Conservation (phyloP, 176 grass and related monocot genomes). For the Dendrocalamus sinicus region DNA sequence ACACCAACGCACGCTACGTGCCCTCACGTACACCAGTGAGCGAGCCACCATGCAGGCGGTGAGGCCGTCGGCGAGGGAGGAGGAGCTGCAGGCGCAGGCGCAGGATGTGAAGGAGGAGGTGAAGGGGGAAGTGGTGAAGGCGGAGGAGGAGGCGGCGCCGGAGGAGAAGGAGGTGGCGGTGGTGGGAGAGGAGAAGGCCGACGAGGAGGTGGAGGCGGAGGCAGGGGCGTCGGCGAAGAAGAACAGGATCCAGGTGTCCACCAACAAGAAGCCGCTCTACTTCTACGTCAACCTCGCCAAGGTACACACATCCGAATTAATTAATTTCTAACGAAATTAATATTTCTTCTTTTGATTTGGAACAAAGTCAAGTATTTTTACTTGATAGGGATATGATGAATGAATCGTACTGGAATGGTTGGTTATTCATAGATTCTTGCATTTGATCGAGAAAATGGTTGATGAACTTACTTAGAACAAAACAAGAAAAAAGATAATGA, state of each 20-base stretch:
- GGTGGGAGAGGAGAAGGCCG: slow-evolving; percentile 16
- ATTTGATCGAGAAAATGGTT: neutral
- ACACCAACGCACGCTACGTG: neutral
- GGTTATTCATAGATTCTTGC: neutral
- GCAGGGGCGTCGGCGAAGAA: slow-evolving; percentile 55
- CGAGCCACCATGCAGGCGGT: slow-evolving; percentile 49
- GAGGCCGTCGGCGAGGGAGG: slow-evolving; percentile 25
- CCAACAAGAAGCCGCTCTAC: slow-evolving; percentile 94
- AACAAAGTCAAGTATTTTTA: neutral
- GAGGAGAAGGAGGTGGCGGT: slow-evolving; percentile 44
- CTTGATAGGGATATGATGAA: neutral
- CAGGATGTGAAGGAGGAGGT: slow-evolving; percentile 43
- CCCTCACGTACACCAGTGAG: neutral
- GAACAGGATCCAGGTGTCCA: slow-evolving; percentile 94
- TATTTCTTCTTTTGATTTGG: neutral
- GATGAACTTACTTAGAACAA: neutral
- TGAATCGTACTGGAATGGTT: neutral
- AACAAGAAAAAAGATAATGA: neutral
- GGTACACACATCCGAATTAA: slow-evolving; percentile 30
- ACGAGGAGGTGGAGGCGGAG: neutral
- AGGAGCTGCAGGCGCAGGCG: neutral
- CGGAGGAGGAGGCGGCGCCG: neutral
- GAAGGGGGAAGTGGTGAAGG: slow-evolving; percentile 29
- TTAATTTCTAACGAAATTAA: neutral
- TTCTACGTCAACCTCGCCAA: slow-evolving; percentile 99